These are phyloP conservation scores for Xylaria intraflava DNA, from an alignment of 495 filamentous ascomycete species.

Conservation along the genomic window DNA sequence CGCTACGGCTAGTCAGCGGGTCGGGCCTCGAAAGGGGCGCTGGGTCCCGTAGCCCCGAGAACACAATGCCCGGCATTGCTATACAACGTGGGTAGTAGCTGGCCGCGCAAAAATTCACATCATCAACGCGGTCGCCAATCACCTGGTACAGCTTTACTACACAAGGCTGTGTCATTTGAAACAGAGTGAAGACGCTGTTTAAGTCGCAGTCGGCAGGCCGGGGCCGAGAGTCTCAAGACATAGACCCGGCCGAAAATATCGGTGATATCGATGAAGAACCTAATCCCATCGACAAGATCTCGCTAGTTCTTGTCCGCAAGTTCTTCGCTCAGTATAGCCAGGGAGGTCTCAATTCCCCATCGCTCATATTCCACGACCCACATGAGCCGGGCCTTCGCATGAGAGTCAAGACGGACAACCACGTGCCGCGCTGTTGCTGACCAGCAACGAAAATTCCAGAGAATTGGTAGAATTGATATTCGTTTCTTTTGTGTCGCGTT, in stretches of 20 bases:
- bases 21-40: too few relatives aligned
- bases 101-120: too few relatives aligned
- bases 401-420: conserved; percentile 12
- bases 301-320: neutral
- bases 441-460: conserved; percentile 22
- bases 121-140: too few relatives aligned
- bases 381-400: conserved; percentile 10
- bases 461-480: conserved; percentile 40
- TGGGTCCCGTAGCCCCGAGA: too few relatives aligned
- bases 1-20: too few relatives aligned
- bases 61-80: too few relatives aligned
- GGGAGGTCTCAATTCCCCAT: conserved; percentile 11
- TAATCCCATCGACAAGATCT: neutral
- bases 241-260: conserved; percentile 35
- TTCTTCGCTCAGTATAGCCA: conserved; percentile 11
- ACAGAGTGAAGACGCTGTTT: too few relatives aligned
- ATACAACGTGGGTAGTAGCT: too few relatives aligned
- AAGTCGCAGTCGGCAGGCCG: too few relatives aligned
- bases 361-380: conserved; percentile 30
- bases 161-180: too few relatives aligned
- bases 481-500: conserved; percentile 27
- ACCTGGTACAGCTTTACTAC: too few relatives aligned
- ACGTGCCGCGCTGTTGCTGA: neutral
- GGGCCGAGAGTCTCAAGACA: too few relatives aligned
- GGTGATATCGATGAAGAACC: conserved; percentile 29